A percentile compares a stretch with the other conserved stretches of the same genome.
Evolutionary conservation across 73 alveolate species (phyloP).

Genomic region (Paramecium tetraurelia): DNA sequence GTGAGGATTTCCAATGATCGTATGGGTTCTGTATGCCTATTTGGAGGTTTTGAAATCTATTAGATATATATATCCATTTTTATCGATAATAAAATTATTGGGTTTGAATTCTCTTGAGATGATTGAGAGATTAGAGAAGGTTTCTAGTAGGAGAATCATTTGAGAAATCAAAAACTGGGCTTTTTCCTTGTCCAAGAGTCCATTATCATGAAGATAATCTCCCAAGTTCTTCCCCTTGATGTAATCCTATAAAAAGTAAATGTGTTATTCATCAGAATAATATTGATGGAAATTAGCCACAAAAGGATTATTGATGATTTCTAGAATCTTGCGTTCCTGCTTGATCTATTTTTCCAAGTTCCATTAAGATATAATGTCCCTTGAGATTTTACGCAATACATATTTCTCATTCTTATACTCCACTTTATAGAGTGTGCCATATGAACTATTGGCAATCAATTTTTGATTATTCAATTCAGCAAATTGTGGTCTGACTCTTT

Average conservation of each 20-base stretch:
- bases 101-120: conserved; percentile 32
- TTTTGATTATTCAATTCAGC: not conserved
- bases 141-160: conserved; percentile 21
- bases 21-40: not conserved
- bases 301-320: conserved; percentile 28
- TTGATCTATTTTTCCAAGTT: not conserved
- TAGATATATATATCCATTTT: not conserved
- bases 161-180: not conserved
- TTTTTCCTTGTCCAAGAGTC: not conserved
- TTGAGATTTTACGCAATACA: not conserved
- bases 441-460: not conserved
- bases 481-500: not conserved
- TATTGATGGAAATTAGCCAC: not conserved
- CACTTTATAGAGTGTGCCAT: conserved; percentile 15
- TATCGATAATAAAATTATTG: not conserved
- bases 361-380: not conserved
- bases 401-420: not conserved
- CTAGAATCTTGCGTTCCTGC: conserved; percentile 1
- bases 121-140: not conserved
- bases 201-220: not conserved
- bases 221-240: not conserved
- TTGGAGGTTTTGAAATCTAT: conserved; percentile 19
- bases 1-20: conserved; percentile 61
- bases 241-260: not conserved
- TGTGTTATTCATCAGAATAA: not conserved